phyloP scores from a whole-genome alignment of 345 rosid species.

The Gossypium longicalyx region DNA sequence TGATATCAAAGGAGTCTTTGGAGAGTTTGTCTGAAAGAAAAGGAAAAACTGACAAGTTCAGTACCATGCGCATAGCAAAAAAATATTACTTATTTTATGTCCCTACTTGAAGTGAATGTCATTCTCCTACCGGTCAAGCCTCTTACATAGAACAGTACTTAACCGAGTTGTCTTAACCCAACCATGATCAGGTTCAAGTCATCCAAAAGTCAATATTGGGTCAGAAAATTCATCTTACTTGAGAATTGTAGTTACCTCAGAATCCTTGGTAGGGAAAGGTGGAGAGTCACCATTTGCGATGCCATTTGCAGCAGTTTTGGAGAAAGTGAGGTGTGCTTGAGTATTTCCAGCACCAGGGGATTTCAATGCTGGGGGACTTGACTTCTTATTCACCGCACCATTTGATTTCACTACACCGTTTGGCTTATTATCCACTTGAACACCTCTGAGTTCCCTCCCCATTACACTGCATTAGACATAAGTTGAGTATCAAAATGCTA shows the following conservation, averaged over 20 bases:
- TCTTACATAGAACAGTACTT: background rate
- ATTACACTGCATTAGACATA: constrained; percentile 47
- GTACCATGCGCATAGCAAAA: background rate
- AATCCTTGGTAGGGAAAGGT: constrained; percentile 46
- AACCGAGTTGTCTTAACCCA: background rate
- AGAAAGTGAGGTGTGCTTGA: constrained; percentile 27
- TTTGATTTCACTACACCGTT: constrained; percentile 38
- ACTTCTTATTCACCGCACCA: constrained; percentile 27
- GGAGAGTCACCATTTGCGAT: constrained; percentile 29
- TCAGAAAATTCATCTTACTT: background rate
- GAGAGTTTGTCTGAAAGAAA: constrained; percentile 49
- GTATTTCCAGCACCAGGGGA: constrained; percentile 27
- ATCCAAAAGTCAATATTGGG: background rate
- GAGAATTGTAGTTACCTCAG: constrained; percentile 47
- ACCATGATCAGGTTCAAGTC: background rate
- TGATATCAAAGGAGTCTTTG: constrained; percentile 36
- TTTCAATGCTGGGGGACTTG: constrained; percentile 31
- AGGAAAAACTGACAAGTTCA: constrained; percentile 7
- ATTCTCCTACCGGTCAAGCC: background rate
- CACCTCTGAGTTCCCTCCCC: constrained; percentile 66
- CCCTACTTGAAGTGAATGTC: background rate
- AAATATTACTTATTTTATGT: too few relatives aligned
- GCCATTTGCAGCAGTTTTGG: constrained; percentile 29
- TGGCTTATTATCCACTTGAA: constrained; percentile 54
- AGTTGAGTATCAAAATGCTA: constrained; percentile 11